phyloP scores from a whole-genome alignment of 78 protist species.

The Dictyostelium discoideum region DNA sequence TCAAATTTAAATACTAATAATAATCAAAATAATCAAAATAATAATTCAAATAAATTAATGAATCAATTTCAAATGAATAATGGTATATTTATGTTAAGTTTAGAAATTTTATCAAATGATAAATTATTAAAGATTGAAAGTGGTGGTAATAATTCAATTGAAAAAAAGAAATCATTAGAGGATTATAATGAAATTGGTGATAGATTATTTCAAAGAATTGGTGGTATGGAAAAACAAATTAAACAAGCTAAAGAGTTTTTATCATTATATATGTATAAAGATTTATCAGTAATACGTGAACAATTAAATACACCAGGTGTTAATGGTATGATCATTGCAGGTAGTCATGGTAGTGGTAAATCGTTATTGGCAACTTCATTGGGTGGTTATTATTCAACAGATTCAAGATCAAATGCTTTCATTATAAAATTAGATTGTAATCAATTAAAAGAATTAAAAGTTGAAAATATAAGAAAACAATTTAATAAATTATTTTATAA shows the following conservation, averaged over 20 bases:
- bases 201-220: conserved; percentile 6
- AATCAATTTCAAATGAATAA: conserved; percentile 22
- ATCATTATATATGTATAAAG: not conserved
- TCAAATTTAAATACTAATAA: not conserved
- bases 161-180: conserved; percentile 16
- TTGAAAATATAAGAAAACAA: conserved; percentile 24
- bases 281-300: not conserved
- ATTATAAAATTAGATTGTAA: conserved; percentile 20
- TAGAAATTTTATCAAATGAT: not conserved
- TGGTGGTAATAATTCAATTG: not conserved
- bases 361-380: conserved; percentile 11
- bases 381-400: not conserved
- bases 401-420: not conserved
- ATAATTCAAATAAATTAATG: conserved; percentile 3
- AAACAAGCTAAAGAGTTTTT: conserved; percentile 25
- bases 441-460: conserved; percentile 25
- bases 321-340: conserved; percentile 34
- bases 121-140: not conserved
- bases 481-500: not conserved
- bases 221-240: conserved; percentile 51
- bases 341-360: conserved; percentile 69
- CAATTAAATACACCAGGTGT: conserved; percentile 27
- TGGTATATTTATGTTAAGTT: conserved; percentile 35
- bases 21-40: not conserved
- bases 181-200: conserved; percentile 38